Evolutionary conservation across 2,329 filamentous ascomycete species (phyloP).

Genomic region (Drechslerella coelobrocha): DNA sequence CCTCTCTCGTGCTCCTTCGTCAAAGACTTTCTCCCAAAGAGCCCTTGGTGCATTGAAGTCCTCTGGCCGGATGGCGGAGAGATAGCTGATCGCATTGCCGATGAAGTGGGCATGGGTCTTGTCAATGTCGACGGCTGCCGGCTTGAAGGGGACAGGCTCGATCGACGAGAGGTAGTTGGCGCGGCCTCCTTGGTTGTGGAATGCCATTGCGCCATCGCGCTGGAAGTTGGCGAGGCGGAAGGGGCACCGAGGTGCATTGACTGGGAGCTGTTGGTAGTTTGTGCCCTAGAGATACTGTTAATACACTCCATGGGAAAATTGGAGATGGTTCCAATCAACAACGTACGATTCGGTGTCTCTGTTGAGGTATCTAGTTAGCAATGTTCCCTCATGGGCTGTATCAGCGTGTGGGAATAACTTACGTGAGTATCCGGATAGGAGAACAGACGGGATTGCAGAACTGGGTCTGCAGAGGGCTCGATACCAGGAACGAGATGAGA

Average conservation of each 20-base stretch:
- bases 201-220: conserved; percentile 74
- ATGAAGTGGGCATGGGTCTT: conserved; percentile 60
- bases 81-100: conserved; percentile 61
- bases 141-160: conserved; percentile 61
- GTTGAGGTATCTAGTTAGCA: conserved; percentile 4
- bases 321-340: not conserved
- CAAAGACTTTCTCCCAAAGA: conserved; percentile 69
- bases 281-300: conserved; percentile 64
- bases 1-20: conserved; percentile 66
- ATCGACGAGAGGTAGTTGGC: conserved; percentile 67
- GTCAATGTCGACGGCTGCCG: conserved; percentile 59
- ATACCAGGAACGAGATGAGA: conserved; percentile 72
- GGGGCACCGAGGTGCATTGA: conserved; percentile 57
- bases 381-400: not conserved
- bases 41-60: conserved; percentile 64
- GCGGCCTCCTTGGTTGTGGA: conserved; percentile 70
- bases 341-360: conserved; percentile 50
- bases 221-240: conserved; percentile 68
- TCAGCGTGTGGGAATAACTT: conserved; percentile 9
- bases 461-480: conserved; percentile 73
- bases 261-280: conserved; percentile 68
- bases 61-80: conserved; percentile 60
- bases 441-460: conserved; percentile 73
- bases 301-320: not conserved
- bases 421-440: conserved; percentile 71